Conservation (phyloP, 2,329 filamentous ascomycete species). For the Pezizomycotina sp. region DNA sequence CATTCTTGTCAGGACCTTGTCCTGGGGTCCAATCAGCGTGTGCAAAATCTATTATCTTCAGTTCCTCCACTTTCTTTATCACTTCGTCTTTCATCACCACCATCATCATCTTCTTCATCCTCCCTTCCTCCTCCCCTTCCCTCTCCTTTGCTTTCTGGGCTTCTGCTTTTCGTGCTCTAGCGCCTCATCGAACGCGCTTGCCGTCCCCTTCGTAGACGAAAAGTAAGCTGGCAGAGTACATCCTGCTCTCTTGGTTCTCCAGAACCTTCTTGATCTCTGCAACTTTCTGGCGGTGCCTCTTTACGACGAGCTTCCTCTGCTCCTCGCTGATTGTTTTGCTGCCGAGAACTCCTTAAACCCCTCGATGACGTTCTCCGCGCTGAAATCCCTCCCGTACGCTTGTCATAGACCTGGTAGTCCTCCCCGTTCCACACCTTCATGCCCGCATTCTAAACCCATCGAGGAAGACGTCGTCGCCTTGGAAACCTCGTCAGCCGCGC, state of each 20-base stretch:
- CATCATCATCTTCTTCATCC: slow-evolving; percentile 33
- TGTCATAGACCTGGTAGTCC: slow-evolving; percentile 46
- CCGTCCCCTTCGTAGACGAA: slow-evolving; percentile 51
- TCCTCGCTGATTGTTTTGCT: slow-evolving; percentile 31
- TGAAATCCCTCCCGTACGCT: slow-evolving; percentile 48
- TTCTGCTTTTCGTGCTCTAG: slow-evolving; percentile 31
- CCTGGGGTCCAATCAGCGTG: slow-evolving; percentile 75
- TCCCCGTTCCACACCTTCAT: slow-evolving; percentile 69
- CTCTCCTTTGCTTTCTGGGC: slow-evolving; percentile 13
- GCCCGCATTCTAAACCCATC: slow-evolving; percentile 56
- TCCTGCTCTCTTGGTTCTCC: slow-evolving; percentile 46
- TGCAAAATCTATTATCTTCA: slow-evolving; percentile 93
- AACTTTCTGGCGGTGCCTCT: slow-evolving; percentile 34
- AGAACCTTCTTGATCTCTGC: slow-evolving; percentile 40
- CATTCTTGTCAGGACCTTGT: slow-evolving; percentile 71
- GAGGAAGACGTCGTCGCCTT: slow-evolving; percentile 42
- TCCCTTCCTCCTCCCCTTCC: slow-evolving; percentile 26
- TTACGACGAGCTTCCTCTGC: slow-evolving; percentile 32
- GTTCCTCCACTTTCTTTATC: slow-evolving; percentile 51
- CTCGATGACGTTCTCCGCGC: slow-evolving; percentile 37
- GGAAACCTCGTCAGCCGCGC: slow-evolving; percentile 41
- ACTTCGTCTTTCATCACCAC: slow-evolving; percentile 41
- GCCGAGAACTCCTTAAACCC: slow-evolving; percentile 42
- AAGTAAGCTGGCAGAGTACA: slow-evolving; percentile 50
- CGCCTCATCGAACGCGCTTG: slow-evolving; percentile 37